Percentiles rank a stretch among this genome's conserved stretches.
phyloP scores from a whole-genome alignment of 345 rosid species.

The Populus pruinosa region DNA sequence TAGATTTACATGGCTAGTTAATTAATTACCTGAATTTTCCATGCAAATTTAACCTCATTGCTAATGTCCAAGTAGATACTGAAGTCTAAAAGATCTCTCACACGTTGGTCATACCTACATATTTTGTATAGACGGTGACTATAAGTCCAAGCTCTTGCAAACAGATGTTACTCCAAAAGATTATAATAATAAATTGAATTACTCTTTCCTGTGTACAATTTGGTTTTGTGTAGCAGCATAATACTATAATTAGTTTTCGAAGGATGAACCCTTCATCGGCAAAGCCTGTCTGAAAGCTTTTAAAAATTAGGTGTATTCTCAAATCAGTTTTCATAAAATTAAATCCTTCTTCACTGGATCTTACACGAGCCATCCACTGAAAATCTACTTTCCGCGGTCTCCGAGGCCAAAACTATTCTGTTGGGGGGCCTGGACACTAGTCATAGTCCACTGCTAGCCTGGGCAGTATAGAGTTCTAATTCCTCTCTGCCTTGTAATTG shows the following conservation, averaged over 20 bases:
- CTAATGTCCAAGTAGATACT: constrained; percentile 96
- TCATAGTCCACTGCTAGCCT: neutral
- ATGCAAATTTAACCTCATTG: constrained; percentile 95
- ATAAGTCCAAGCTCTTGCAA: neutral
- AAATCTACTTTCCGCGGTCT: neutral
- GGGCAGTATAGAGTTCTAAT: neutral
- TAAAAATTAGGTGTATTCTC: neutral
- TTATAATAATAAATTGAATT: neutral
- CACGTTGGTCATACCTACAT: constrained; percentile 80
- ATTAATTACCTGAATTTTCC: constrained; percentile 52
- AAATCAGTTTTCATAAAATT: neutral
- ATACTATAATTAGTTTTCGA: neutral
- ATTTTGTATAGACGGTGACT: neutral
- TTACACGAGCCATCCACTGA: neutral
- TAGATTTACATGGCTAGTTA: neutral
- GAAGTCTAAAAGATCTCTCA: constrained; percentile 83
- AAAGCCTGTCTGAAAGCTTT: neutral
- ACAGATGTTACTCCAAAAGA: neutral
- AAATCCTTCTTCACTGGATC: neutral
- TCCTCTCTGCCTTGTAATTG: neutral
- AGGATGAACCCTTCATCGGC: neutral
- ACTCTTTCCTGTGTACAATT: neutral
- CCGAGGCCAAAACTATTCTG: too few relatives aligned
- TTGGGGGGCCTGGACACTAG: neutral
- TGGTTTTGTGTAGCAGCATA: neutral